Conservation (phyloP, 345 rosid genomes). For the Geranium brycei region DNA sequence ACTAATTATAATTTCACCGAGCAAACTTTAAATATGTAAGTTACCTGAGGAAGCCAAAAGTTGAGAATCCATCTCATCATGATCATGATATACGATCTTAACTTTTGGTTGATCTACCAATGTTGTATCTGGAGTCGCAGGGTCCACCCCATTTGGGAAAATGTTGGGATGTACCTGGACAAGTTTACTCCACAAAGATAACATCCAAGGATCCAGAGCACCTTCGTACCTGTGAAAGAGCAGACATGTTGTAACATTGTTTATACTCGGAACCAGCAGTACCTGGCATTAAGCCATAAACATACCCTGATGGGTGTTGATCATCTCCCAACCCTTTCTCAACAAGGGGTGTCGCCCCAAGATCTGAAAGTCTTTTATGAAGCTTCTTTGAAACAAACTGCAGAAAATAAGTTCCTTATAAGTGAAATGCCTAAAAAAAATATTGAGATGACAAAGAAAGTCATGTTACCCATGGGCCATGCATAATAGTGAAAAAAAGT, state of each 20-base stretch:
- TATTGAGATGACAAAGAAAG: too few relatives aligned
- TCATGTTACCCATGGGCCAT: too few relatives aligned
- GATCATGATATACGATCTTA: slow-evolving; percentile 34
- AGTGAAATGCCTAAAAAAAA: background rate
- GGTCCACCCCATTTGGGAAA: slow-evolving; percentile 63
- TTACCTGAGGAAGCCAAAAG: slow-evolving; percentile 38
- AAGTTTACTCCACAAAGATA: slow-evolving; percentile 59
- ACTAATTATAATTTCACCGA: background rate
- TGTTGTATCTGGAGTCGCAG: slow-evolving; percentile 23
- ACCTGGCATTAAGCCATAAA: background rate
- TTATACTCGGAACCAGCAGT: too few relatives aligned
- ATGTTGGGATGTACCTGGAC: slow-evolving; percentile 41
- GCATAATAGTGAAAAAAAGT: too few relatives aligned
- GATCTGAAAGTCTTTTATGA: slow-evolving; percentile 75
- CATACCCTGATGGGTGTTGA: slow-evolving; percentile 96
- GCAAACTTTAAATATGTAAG: slow-evolving; percentile 2
- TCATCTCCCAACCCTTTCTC: slow-evolving; percentile 93
- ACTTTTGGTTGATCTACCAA: slow-evolving; percentile 54
- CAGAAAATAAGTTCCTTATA: slow-evolving; percentile 12
- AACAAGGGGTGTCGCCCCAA: slow-evolving; percentile 57
- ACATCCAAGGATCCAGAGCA: slow-evolving; percentile 89
- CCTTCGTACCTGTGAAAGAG: slow-evolving; percentile 59
- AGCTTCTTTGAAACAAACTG: slow-evolving; percentile 96
- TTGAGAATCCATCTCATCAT: slow-evolving; percentile 13
- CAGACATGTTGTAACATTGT: background rate